phyloP scores from a whole-genome alignment of 192 early-diverging fungal species.

The Coemansia sp. region DNA sequence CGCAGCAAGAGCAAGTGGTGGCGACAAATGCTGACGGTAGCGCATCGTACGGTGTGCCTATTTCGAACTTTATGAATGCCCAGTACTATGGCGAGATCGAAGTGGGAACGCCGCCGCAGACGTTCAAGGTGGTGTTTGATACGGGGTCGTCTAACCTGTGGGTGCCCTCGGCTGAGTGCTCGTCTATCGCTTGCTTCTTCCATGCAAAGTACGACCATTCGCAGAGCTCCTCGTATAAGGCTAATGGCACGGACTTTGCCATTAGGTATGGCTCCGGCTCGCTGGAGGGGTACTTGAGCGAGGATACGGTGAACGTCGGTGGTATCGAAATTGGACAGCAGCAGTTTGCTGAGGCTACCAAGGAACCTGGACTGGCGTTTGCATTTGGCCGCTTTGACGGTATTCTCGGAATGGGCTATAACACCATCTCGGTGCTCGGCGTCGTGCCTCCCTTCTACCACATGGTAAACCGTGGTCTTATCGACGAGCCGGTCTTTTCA shows the following conservation, averaged over 20 bases:
- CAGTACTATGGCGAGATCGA: conserved; percentile 93
- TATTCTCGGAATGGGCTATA: conserved; percentile 91
- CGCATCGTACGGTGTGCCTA: conserved; percentile 70
- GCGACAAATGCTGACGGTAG: conserved; percentile 58
- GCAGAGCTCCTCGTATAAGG: conserved; percentile 75
- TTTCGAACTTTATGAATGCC: conserved; percentile 94
- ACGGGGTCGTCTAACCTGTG: conserved; percentile 95
- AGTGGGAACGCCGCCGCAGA: conserved; percentile 86
- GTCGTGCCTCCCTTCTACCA: conserved; percentile 96
- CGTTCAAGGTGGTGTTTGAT: conserved; percentile 91
- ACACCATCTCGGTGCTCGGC: conserved; percentile 82
- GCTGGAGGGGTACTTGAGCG: conserved; percentile 92
- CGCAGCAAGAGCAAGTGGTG: conserved; percentile 53
- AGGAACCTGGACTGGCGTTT: conserved; percentile 96
- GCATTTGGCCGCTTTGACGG: conserved; percentile 96
- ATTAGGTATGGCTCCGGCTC: conserved; percentile 93
- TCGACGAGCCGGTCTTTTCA: conserved; percentile 87
- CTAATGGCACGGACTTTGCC: conserved; percentile 94
- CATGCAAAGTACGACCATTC: conserved; percentile 85
- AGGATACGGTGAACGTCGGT: conserved; percentile 75
- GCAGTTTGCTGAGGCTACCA: conserved; percentile 94
- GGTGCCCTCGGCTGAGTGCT: conserved; percentile 94
- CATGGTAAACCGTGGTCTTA: conserved; percentile 78
- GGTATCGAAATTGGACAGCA: conserved; percentile 69
- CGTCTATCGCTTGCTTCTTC: conserved; percentile 94